Evolutionary conservation across 805 yeast genomes (phyloP), one percentile per base, ranked within the genome.

Genomic region (Candida lessepsii): DNA sequence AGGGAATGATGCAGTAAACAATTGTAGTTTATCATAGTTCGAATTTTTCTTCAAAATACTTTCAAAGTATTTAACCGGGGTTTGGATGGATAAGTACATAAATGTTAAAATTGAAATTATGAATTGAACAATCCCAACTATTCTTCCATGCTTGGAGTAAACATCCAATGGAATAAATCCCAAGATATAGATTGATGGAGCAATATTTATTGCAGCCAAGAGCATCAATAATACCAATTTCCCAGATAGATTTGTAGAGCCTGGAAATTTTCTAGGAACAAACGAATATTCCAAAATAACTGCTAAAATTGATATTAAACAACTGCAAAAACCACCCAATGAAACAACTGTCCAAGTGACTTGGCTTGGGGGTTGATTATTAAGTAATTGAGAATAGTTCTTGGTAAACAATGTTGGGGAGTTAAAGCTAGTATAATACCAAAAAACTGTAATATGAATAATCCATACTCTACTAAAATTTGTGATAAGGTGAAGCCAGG

Each of bases 381-480:
- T 61, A 25, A 68, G 29, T 24, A 65, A 39, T 40, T 66, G 75
- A 24, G 47, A 39, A 45, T 72, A 75, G 30, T 70, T 49, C 17
- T 52, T 54, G 6, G 80, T 76, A 53, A 73, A 75, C 5, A 76
- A 49, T 4, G 75, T 58, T 1, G 78, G 76, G 0, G 80, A 66
- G 46, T 76, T 76, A 47, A 73, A 71, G 41, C 73, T 63, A 4
- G 77, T 70, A 45, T 62, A 73, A 47, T 68, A 75, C 81, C 81
- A 76, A 52, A 71, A 76, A 52, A 70, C 59, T 2, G 72, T 57
- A 5, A 71, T 46, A 48, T 76, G 81, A 36, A 76, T 72, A 9
- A 72, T 68, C 81, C 81, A 76, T 11, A 76, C 68, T 45, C 81
- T 56, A 48, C 69, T 73, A 45, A 74, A 75, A 47, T 75, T 74